These are phyloP conservation scores for Neoscytalidium dimidiatum DNA, from an alignment of 2,329 filamentous ascomycete genomes.

Conservation along the genomic window DNA sequence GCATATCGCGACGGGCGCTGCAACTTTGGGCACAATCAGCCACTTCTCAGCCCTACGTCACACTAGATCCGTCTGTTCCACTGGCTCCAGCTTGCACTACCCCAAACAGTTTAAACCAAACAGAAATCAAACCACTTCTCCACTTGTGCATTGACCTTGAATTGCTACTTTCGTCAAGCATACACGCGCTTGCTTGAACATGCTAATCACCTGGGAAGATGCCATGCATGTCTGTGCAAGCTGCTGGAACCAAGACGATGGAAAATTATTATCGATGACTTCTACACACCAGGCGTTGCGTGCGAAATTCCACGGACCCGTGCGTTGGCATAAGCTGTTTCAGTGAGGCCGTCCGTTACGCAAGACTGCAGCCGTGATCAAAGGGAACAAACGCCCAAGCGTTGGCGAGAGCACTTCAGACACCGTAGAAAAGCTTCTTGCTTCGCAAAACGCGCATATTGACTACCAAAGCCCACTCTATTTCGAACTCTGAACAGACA, in stretches of 20 bases:
- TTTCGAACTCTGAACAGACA: conserved; percentile 3
- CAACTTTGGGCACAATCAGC: not conserved
- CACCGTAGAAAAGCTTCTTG: not conserved
- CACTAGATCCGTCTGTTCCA: not conserved
- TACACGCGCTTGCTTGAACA: too few species aligned
- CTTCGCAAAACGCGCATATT: not conserved
- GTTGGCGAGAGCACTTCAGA: not conserved
- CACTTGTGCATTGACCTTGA: not conserved
- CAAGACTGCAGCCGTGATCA: too few species aligned
- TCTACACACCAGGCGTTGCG: too few species aligned
- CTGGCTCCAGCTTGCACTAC: not conserved
- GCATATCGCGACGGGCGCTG: not conserved
- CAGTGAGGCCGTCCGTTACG: too few species aligned
- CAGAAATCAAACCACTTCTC: not conserved
- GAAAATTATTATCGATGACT: too few species aligned
- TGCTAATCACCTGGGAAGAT: too few species aligned
- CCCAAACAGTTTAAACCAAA: not conserved
- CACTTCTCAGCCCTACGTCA: not conserved
- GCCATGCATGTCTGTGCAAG: too few species aligned
- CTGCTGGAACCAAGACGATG: too few species aligned
- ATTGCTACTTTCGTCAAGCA: too few species aligned
- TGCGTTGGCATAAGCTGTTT: too few species aligned
- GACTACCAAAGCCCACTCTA: not conserved
- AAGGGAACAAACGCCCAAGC: not conserved
- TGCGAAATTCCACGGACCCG: too few species aligned